These are phyloP conservation scores for Chrysosporium keratinophilum DNA, from an alignment of 2,329 filamentous ascomycete genomes.

Conservation along the genomic window DNA sequence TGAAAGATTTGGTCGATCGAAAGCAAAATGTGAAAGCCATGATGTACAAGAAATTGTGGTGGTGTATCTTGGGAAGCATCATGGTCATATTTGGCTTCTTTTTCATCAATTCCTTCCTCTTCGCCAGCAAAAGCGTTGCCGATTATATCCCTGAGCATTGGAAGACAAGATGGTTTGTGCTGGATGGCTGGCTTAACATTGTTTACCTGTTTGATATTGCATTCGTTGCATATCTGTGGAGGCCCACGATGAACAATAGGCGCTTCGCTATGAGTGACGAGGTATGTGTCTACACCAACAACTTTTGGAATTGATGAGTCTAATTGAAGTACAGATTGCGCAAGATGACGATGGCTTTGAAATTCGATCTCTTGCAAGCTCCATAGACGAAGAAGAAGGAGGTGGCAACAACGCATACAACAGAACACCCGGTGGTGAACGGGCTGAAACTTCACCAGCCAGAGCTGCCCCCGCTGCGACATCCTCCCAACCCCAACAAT, in stretches of 20 bases:
- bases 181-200: constrained; percentile 94
- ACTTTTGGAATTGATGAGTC: neutral
- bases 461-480: constrained; percentile 35
- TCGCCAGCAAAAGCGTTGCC: constrained; percentile 71
- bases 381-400: constrained; percentile 53
- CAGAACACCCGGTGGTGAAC: constrained; percentile 21
- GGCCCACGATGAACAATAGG: constrained; percentile 90
- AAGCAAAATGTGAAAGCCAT: constrained; percentile 86
- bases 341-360: constrained; percentile 99
- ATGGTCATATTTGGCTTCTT: constrained; percentile 96
- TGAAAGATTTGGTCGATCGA: constrained; percentile 89
- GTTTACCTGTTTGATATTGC: constrained; percentile 91
- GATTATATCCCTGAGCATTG: constrained; percentile 94
- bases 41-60: constrained; percentile 99
- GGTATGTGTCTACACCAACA: constrained; percentile 34
- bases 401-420: constrained; percentile 13
- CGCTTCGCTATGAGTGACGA: constrained; percentile 99
- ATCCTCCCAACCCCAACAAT: constrained; percentile 30
- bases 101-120: constrained; percentile 94
- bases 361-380: constrained; percentile 79
- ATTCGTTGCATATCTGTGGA: constrained; percentile 91
- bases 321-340: constrained; percentile 50
- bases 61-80: constrained; percentile 87
- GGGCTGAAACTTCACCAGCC: constrained; percentile 33
- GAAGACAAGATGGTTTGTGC: constrained; percentile 93